Evolutionary conservation across 1,139 yeast species (phyloP), one percentile per base, ranked within the genome.

Genomic region (Taiozyma onychis): DNA sequence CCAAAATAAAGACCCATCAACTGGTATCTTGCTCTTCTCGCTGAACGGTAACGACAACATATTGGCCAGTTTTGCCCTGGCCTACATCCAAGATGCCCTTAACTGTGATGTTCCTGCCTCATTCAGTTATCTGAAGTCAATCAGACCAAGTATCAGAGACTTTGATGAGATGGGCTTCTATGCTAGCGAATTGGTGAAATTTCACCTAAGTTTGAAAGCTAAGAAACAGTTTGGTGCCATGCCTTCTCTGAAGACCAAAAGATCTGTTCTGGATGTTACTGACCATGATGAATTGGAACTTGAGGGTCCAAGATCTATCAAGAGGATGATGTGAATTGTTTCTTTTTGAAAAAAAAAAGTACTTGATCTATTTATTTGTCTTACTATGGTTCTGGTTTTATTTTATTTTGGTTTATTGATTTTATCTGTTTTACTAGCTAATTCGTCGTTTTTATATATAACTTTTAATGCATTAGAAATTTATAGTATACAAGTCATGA

Each of bases 31-130:
- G 16, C 28, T 61, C 28, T 61, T 61, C 39, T 60, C 64, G 2
- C 41, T 61, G 27, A 61, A 61, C 47, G 65, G 65, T 39, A 61
- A 61, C 45, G 65, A 61, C 41, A 61, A 61, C 47, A 39, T 60
- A 35, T 24, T 60, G 4, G 44, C 55, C 6, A 51, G 58, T 6
- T 59, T 61, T 45, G 59, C 57, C 0, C 39, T 60, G 39, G 50
- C 62, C 5, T 56, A 51, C 27, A 54, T 61, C 30, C 56, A 56
- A 42, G 62, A 61, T 21, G n/a, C 54, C 1, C 57, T 58, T 52
- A 55, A 59, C 48, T 57, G 63, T 52, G 59, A 56, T 45, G 46
- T 59, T n/a, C 16, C 51, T 6, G 45, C 56, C 24, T 56, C 58
- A 28, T 60, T 54, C 43, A 47, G 51, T 14, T 61, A 60, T 39